Evolutionary conservation across 371 early-diverging fungal genomes (phyloP).

Genomic region (Rhizopus arrhizus): DNA sequence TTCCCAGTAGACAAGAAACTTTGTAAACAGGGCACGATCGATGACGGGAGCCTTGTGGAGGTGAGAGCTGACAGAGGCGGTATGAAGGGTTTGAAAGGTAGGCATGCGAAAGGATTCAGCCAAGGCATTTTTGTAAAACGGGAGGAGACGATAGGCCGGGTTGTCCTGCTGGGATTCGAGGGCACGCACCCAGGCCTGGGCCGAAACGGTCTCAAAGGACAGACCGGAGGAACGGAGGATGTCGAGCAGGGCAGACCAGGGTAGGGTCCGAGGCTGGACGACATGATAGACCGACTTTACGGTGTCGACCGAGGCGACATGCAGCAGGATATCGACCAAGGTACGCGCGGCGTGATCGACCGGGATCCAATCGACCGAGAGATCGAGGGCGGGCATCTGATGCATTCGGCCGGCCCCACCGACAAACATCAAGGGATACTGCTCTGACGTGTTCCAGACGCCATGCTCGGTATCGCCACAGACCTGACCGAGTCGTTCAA

Average conservation of each 20-base stretch:
- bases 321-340: slow-evolving; percentile 39
- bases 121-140: slow-evolving; percentile 29
- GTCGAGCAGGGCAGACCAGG: slow-evolving; percentile 30
- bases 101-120: slow-evolving; percentile 17
- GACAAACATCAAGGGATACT: slow-evolving; percentile 42
- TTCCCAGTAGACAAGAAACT: not conserved
- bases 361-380: slow-evolving; percentile 40
- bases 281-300: slow-evolving; percentile 31
- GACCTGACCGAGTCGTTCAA: slow-evolving; percentile 52
- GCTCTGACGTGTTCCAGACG: slow-evolving; percentile 47
- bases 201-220: slow-evolving; percentile 28
- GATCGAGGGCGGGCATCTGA: slow-evolving; percentile 33
- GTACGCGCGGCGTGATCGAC: slow-evolving; percentile 35
- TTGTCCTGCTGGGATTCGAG: slow-evolving; percentile 32
- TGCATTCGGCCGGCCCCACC: slow-evolving; percentile 31
- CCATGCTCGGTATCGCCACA: slow-evolving; percentile 45
- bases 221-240: slow-evolving; percentile 31
- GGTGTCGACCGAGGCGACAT: slow-evolving; percentile 9
- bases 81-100: slow-evolving; percentile 11
- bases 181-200: slow-evolving; percentile 30
- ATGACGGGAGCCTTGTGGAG: not conserved
- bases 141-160: slow-evolving; percentile 36
- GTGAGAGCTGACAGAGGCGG: too few species aligned
- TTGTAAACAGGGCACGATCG: not conserved
- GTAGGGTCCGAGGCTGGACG: slow-evolving; percentile 31